Evolutionary conservation across 495 filamentous ascomycete species (phyloP).

Genomic region (Penicillium bialowiezense): DNA sequence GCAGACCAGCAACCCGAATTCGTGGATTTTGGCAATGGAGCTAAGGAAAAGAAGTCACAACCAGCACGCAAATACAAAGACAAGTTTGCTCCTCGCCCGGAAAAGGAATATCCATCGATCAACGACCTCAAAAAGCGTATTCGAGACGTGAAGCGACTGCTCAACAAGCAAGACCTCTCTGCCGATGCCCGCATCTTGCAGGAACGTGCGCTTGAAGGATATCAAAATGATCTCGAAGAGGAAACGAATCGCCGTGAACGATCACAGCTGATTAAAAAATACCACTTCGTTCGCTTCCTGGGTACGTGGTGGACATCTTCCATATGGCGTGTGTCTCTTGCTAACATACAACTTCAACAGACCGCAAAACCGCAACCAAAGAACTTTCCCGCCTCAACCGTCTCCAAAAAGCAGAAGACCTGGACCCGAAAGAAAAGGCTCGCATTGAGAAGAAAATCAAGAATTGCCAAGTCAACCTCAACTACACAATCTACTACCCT

Average conservation of each 20-base stretch:
- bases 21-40: conserved; percentile 12
- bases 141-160: conserved; percentile 53
- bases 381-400: conserved; percentile 57
- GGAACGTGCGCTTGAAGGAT: conserved; percentile 76
- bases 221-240: conserved; percentile 66
- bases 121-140: conserved; percentile 53
- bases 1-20: conserved; percentile 8
- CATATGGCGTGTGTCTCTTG: not conserved
- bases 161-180: conserved; percentile 63
- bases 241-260: conserved; percentile 61
- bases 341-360: conserved; percentile 38
- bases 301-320: conserved; percentile 33
- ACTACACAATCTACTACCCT: conserved; percentile 83
- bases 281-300: conserved; percentile 94
- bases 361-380: conserved; percentile 79
- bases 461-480: conserved; percentile 71
- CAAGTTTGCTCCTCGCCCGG: conserved; percentile 18
- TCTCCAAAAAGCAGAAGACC: conserved; percentile 45
- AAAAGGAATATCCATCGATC: conserved; percentile 42
- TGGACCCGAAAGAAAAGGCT: conserved; percentile 47
- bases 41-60: conserved; percentile 14
- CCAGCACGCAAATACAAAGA: conserved; percentile 22
- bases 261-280: conserved; percentile 75
- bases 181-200: conserved; percentile 71
- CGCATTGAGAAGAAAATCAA: conserved; percentile 59